Conservation (phyloP, 805 yeast genomes). For the Jamesozyma jinghongensis region DNA sequence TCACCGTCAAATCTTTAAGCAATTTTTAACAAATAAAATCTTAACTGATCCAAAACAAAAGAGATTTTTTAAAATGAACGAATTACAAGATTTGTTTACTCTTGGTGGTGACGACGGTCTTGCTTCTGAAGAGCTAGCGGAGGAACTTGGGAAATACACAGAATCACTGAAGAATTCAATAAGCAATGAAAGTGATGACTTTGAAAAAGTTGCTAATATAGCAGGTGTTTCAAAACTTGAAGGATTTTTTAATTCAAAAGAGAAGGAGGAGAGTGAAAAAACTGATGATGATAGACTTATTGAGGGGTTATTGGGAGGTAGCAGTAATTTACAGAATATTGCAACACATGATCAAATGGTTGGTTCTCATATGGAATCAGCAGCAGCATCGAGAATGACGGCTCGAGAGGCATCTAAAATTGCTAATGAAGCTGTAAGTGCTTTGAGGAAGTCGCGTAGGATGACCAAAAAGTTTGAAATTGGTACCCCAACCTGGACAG, state of each 20-base stretch:
- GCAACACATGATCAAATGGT: constrained; percentile 73
- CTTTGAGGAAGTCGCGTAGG: constrained; percentile 46
- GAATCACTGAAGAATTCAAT: constrained; percentile 27
- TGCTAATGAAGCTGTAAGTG: constrained; percentile 45
- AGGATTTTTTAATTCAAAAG: constrained; percentile 46
- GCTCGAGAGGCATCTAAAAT: constrained; percentile 55
- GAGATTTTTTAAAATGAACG: constrained; percentile 85
- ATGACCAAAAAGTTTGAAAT: constrained; percentile 37
- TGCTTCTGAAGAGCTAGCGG: constrained; percentile 31
- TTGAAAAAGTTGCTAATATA: constrained; percentile 51
- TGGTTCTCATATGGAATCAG: constrained; percentile 33
- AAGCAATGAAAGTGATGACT: constrained; percentile 50
- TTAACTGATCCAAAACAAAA: constrained; percentile 92
- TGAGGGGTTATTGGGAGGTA: constrained; percentile 62
- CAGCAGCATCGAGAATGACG: constrained; percentile 29
- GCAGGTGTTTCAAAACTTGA: constrained; percentile 70
- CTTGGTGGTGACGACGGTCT: constrained; percentile 58
- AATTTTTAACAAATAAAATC: constrained; percentile 85
- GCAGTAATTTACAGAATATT: constrained; percentile 59
- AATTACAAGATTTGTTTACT: constrained; percentile 80
- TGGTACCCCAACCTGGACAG: constrained; percentile 96
- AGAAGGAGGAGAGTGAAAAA: constrained; percentile 31
- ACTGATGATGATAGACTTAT: constrained; percentile 57
- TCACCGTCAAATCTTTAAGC: constrained; percentile 94
- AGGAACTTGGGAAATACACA: constrained; percentile 54